Conservation (phyloP, 768 basidiomycete species). For the Jaapia argillacea region DNA sequence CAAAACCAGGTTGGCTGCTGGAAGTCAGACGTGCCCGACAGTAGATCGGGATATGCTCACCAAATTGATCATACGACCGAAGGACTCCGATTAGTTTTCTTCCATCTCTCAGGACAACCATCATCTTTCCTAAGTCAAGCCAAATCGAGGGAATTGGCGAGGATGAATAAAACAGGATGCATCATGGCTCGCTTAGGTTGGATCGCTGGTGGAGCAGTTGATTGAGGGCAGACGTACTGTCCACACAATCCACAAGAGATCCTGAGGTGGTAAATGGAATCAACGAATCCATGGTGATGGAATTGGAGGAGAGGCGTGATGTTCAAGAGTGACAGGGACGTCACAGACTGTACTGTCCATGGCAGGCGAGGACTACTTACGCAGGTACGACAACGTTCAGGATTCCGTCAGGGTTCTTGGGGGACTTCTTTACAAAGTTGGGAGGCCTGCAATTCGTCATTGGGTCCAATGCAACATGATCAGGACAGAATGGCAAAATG, state of each 20-base stretch:
- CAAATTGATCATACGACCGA: slow-evolving; percentile 97
- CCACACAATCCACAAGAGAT: slow-evolving; percentile 97
- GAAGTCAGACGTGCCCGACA: too few species aligned
- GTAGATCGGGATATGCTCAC: too few species aligned
- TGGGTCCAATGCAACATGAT: too few species aligned
- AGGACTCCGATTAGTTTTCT: slow-evolving; percentile 94
- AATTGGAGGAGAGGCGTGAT: not conserved
- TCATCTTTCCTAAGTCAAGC: slow-evolving; percentile 80
- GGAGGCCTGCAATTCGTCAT: too few species aligned
- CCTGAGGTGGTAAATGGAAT: slow-evolving; percentile 99
- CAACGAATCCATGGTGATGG: slow-evolving; percentile 71
- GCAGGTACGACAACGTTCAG: too few species aligned
- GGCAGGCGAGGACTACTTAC: too few species aligned
- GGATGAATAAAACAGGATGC: slow-evolving; percentile 4
- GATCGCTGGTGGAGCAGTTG: slow-evolving; percentile 19
- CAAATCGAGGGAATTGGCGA: slow-evolving; percentile 10
- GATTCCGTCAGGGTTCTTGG: too few species aligned
- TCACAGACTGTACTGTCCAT: too few species aligned
- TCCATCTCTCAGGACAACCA: slow-evolving; percentile 93
- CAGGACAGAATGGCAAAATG: too few species aligned
- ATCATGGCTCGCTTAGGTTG: slow-evolving; percentile 16
- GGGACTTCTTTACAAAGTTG: too few species aligned
- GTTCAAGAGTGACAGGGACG: not conserved
- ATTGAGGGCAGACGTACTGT: slow-evolving; percentile 83
- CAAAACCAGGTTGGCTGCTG: slow-evolving; percentile 88